These are phyloP conservation scores for Colletotrichum siamense DNA, from an alignment of 2,329 filamentous ascomycete species.

Conservation along the genomic window DNA sequence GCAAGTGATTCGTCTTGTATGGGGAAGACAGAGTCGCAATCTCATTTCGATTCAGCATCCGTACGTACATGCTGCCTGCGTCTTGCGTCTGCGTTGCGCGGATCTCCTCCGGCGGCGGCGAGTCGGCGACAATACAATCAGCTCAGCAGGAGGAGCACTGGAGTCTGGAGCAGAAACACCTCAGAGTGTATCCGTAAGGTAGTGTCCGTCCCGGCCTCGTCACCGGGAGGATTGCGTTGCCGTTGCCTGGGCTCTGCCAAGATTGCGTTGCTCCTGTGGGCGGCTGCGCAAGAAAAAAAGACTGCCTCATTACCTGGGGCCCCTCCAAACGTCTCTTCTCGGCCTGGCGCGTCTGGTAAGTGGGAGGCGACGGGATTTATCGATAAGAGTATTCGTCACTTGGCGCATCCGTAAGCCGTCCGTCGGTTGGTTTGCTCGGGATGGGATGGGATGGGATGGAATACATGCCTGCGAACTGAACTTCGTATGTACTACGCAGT, in stretches of 20 bases:
- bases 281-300: neutral
- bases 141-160: neutral
- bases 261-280: conserved; percentile 5
- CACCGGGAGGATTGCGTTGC: conserved; percentile 9
- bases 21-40: neutral
- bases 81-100: neutral
- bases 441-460: neutral
- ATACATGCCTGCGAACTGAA: neutral
- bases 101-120: neutral
- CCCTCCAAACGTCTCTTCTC: neutral
- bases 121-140: neutral
- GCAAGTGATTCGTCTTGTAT: neutral
- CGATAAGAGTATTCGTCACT: neutral
- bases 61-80: neutral
- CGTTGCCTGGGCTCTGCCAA: conserved; percentile 5
- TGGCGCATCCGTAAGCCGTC: neutral
- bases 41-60: neutral
- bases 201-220: neutral
- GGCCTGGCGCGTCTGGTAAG: conserved; percentile 11
- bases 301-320: neutral
- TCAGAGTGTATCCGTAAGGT: neutral
- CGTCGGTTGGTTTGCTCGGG: neutral
- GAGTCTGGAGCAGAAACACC: neutral
- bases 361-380: conserved; percentile 8
- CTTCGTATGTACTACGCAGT: too few relatives aligned